phyloP scores from a whole-genome alignment of 768 basidiomycete species.

The Lactarius psammicola region DNA sequence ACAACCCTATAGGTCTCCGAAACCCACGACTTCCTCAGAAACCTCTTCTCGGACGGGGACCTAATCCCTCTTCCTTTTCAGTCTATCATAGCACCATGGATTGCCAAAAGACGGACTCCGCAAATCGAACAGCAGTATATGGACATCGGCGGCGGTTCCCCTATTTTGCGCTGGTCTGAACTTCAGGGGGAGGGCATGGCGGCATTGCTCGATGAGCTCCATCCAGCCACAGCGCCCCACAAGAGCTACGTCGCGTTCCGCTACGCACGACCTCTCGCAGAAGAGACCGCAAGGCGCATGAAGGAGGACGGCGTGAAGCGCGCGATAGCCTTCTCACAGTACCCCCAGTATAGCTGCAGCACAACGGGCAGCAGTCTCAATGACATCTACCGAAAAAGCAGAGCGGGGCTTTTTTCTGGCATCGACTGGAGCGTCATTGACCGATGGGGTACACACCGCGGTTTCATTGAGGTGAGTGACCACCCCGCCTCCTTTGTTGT shows the following conservation, averaged over 20 bases:
- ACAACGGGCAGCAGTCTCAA: slow-evolving; percentile 98
- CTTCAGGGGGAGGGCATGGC: slow-evolving; percentile 90
- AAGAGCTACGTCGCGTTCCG: slow-evolving; percentile 96
- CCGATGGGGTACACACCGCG: slow-evolving; percentile 94
- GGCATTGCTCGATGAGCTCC: slow-evolving; percentile 87
- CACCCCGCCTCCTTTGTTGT: slow-evolving; percentile 12
- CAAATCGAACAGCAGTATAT: slow-evolving; percentile 92
- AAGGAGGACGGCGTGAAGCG: slow-evolving; percentile 86
- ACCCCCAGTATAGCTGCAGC: slow-evolving; percentile 97
- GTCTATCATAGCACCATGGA: slow-evolving; percentile 77
- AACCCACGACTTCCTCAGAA: slow-evolving; percentile 89
- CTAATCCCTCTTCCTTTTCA: slow-evolving; percentile 96
- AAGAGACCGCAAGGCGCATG: slow-evolving; percentile 79
- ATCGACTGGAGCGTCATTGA: slow-evolving; percentile 98
- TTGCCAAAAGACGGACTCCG: slow-evolving; percentile 87
- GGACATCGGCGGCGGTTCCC: slow-evolving; percentile 95
- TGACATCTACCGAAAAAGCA: slow-evolving; percentile 74
- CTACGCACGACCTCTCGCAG: slow-evolving; percentile 86
- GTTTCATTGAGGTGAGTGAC: slow-evolving; percentile 81
- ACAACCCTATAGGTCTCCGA: slow-evolving; percentile 67
- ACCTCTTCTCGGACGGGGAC: slow-evolving; percentile 89
- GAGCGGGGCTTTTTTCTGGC: slow-evolving; percentile 56
- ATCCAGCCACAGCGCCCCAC: slow-evolving; percentile 90
- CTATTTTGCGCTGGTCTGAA: slow-evolving; percentile 87
- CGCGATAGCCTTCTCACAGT: slow-evolving; percentile 96